Conservation (phyloP, 2,329 filamentous ascomycete genomes). For the Ophiostoma australiae region DNA sequence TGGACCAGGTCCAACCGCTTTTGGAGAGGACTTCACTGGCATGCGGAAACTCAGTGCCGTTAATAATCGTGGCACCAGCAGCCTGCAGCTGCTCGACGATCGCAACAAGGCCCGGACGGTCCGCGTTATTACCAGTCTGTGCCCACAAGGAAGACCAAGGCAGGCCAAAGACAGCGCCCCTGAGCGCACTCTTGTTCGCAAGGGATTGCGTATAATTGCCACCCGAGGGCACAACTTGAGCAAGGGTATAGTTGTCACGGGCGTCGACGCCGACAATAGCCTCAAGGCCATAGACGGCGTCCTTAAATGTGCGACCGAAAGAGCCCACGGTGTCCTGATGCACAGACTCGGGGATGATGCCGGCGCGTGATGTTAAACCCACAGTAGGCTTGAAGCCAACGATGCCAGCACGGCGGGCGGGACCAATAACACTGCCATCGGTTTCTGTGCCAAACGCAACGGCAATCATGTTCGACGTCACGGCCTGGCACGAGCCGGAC, state of each 20-base stretch:
- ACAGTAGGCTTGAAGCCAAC: slow-evolving; percentile 3
- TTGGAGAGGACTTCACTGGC: neutral
- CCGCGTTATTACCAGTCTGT: neutral
- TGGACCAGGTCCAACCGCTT: neutral
- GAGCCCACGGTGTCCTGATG: slow-evolving; percentile 6
- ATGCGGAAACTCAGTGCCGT: neutral
- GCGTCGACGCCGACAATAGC: neutral
- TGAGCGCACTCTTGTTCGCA: neutral
- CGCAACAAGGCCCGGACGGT: neutral
- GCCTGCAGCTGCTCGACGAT: neutral
- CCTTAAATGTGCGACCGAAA: slow-evolving; percentile 1
- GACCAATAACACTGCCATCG: neutral
- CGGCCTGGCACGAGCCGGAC: slow-evolving; percentile 13
- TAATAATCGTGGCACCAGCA: neutral
- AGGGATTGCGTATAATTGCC: neutral
- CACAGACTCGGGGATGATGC: neutral
- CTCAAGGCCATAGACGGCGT: neutral
- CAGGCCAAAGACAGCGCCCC: neutral
- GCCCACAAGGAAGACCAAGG: slow-evolving; percentile 1
- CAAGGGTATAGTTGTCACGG: slow-evolving; percentile 8
- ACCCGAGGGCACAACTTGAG: neutral
- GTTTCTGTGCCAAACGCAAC: slow-evolving; percentile 4
- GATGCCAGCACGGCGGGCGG: neutral
- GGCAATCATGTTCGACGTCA: slow-evolving; percentile 2
- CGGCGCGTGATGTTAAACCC: neutral